phyloP scores from a whole-genome alignment of 352 stramenopile genomes.

The Phytophthora pseudosyringae region DNA sequence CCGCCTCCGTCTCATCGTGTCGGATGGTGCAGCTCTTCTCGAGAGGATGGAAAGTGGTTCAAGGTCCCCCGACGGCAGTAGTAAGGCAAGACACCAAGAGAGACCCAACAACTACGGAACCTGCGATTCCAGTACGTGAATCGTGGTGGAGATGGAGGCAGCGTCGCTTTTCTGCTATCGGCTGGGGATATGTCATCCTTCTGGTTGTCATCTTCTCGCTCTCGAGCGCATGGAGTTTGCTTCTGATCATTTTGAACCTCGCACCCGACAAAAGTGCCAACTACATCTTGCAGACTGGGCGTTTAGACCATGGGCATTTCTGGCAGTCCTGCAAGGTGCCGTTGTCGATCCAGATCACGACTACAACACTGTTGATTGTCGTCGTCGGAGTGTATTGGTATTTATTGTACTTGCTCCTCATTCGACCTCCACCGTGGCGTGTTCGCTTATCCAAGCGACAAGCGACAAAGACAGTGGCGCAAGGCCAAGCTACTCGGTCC shows the following conservation, averaged over 20 bases:
- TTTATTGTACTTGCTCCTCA: slow-evolving; percentile 25
- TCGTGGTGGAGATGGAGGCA: slow-evolving; percentile 21
- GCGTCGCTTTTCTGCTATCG: slow-evolving; percentile 23
- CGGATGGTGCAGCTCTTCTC: not conserved
- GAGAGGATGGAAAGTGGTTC: slow-evolving; percentile 15
- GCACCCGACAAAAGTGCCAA: slow-evolving; percentile 44
- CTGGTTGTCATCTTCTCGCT: slow-evolving; percentile 28
- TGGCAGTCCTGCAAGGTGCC: slow-evolving; percentile 9
- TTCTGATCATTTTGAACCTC: slow-evolving; percentile 43
- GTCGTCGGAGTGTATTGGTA: slow-evolving; percentile 28
- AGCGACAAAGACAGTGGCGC: not conserved
- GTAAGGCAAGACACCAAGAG: slow-evolving; percentile 2
- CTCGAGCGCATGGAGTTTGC: slow-evolving; percentile 36
- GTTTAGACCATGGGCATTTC: slow-evolving; percentile 35
- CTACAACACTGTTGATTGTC: slow-evolving; percentile 14
- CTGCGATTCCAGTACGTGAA: not conserved
- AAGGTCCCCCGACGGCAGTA: not conserved
- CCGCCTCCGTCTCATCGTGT: not conserved
- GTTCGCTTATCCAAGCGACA: slow-evolving; percentile 9
- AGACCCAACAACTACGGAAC: not conserved
- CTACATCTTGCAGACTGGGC: slow-evolving; percentile 40
- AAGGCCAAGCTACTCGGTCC: not conserved
- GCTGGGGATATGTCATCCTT: slow-evolving; percentile 21
- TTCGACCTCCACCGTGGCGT: slow-evolving; percentile 4
- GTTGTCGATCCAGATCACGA: slow-evolving; percentile 8